Percentiles rank a stretch among this genome's conserved stretches.
Evolutionary conservation across 306 rosid species (phyloP).

Genomic region (Fragaria iinumae): DNA sequence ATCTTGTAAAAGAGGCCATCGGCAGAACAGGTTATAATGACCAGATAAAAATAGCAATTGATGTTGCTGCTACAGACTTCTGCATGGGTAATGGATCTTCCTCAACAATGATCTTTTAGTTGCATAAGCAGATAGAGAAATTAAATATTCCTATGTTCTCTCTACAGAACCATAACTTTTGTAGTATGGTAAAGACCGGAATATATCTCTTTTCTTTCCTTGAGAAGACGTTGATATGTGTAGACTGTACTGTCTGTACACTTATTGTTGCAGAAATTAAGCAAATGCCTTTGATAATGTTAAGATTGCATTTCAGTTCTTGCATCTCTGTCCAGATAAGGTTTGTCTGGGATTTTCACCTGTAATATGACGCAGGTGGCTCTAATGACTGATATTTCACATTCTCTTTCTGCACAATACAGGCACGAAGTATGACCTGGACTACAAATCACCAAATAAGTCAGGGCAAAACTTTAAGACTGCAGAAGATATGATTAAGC

Average conservation of each 20-base stretch:
- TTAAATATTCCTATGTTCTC: neutral
- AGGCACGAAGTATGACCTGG: constrained; percentile 94
- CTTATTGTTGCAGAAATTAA: neutral
- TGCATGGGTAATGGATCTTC: constrained; percentile 69
- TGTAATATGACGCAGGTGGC: neutral
- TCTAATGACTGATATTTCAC: constrained; percentile 1
- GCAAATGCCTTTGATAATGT: neutral
- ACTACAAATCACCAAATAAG: constrained; percentile 65
- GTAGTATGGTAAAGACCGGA: neutral
- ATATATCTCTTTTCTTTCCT: neutral
- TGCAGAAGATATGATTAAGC: constrained; percentile 77
- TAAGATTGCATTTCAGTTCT: constrained; percentile 10
- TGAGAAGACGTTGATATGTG: too few relatives aligned
- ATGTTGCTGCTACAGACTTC: constrained; percentile 77
- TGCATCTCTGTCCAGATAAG: neutral
- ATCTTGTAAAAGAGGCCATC: constrained; percentile 87
- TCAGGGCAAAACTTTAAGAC: constrained; percentile 84
- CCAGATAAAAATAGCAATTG: constrained; percentile 80
- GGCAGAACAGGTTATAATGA: constrained; percentile 74
- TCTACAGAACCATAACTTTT: neutral
- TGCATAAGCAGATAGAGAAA: neutral
- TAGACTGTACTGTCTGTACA: neutral
- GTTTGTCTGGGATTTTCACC: constrained; percentile 13
- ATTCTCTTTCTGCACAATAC: constrained; percentile 23
- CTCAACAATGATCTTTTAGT: constrained; percentile 15